Percentiles rank a stretch among this genome's conserved stretches.
Conservation (phyloP, 306 rosid genomes). For the Pterocarpus santalinus region DNA sequence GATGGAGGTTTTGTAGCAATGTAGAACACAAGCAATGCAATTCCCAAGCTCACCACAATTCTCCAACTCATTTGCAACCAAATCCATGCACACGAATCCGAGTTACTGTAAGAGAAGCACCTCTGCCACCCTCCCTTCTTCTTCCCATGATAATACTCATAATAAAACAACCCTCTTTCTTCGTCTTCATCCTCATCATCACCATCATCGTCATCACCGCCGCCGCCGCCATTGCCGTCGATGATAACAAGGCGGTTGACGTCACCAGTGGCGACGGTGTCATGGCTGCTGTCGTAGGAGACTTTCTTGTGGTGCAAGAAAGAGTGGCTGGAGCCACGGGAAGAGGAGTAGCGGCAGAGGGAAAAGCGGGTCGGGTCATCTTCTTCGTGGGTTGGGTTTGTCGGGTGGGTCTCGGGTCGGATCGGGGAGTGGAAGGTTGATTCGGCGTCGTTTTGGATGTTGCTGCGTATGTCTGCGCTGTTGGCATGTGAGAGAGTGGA, state of each 20-base stretch:
- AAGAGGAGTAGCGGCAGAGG: constrained; percentile 73
- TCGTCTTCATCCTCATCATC: constrained; percentile 28
- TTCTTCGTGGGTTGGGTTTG: constrained; percentile 47
- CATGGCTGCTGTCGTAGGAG: constrained; percentile 70
- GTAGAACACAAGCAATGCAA: constrained; percentile 89
- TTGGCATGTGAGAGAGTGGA: constrained; percentile 78
- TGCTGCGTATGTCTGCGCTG: constrained; percentile 58
- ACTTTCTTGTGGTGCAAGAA: constrained; percentile 71
- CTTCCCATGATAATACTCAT: constrained; percentile 52
- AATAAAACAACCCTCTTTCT: constrained; percentile 42
- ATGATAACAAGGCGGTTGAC: constrained; percentile 47
- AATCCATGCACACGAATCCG: constrained; percentile 80
- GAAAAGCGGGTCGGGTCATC: constrained; percentile 47
- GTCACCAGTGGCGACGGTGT: constrained; percentile 48
- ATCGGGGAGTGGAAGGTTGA: constrained; percentile 62
- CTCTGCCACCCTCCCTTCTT: constrained; percentile 65
- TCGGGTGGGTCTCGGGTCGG: constrained; percentile 47
- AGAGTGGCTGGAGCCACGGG: constrained; percentile 72
- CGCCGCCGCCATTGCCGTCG: background rate
- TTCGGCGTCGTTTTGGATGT: constrained; percentile 59
- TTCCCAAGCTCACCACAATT: constrained; percentile 63
- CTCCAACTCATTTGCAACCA: constrained; percentile 85
- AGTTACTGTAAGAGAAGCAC: constrained; percentile 59
- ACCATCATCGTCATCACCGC: background rate
- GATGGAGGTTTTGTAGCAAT: constrained; percentile 80